phyloP scores from a whole-genome alignment of 2,329 filamentous ascomycete genomes.

The Talaromyces sp. region DNA sequence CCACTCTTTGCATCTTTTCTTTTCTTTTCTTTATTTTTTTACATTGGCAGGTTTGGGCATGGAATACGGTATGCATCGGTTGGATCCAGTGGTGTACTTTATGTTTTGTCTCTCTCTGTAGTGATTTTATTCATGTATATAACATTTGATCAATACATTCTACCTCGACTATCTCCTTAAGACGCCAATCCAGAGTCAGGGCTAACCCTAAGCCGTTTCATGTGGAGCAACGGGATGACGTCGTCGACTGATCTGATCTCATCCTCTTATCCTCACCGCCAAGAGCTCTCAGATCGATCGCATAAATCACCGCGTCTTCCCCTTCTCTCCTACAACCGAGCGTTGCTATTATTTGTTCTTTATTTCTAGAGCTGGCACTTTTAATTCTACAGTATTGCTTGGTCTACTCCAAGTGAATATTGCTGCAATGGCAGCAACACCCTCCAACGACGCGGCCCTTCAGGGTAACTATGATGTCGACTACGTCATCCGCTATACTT shows the following conservation, averaged over 20 bases:
- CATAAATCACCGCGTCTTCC: neutral
- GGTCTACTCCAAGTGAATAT: neutral
- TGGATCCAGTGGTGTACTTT: neutral
- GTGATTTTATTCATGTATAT: neutral
- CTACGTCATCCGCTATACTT: constrained; percentile 81
- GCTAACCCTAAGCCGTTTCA: neutral
- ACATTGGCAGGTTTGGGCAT: neutral
- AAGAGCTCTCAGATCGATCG: constrained; percentile 1
- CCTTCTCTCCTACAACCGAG: neutral
- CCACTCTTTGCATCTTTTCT: neutral
- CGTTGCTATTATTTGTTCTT: neutral
- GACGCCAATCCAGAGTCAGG: neutral
- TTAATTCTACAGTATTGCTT: neutral
- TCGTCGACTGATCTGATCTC: neutral
- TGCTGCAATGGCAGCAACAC: constrained; percentile 31
- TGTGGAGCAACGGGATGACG: constrained; percentile 6
- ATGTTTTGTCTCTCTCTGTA: neutral
- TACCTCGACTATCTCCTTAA: neutral
- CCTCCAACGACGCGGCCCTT: constrained; percentile 27
- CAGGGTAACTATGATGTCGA: constrained; percentile 70
- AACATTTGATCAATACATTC: neutral
- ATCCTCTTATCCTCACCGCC: neutral
- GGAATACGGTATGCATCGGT: constrained; percentile 8
- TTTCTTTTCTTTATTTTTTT: neutral
- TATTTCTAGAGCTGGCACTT: neutral